Percentiles rank a stretch among this genome's conserved stretches.
Conservation (phyloP, 1,284 basidiomycete species). For the Apiotrichum montevideense region DNA sequence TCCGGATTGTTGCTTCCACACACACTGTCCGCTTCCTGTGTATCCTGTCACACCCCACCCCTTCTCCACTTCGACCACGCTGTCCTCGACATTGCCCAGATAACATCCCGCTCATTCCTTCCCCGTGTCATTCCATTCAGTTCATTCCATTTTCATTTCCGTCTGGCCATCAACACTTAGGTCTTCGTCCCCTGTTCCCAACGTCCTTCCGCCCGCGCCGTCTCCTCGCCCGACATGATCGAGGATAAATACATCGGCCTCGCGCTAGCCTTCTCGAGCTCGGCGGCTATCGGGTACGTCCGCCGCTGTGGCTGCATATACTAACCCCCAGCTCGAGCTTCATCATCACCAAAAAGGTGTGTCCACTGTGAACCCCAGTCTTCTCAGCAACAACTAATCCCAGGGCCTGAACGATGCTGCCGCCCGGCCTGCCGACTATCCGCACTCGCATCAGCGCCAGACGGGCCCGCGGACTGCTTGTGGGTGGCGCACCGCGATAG, state of each 20-base stretch:
- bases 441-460: conserved; percentile 56
- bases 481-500: conserved; percentile 62
- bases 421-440: conserved; percentile 57
- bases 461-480: conserved; percentile 57
- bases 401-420: conserved; percentile 79
- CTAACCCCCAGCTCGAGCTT: conserved; percentile 59
- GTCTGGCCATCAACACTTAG: too few relatives aligned
- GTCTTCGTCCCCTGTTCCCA: too few relatives aligned
- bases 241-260: conserved; percentile 91
- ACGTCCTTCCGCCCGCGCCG: too few relatives aligned
- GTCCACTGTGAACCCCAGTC: conserved; percentile 6
- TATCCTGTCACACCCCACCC: too few relatives aligned
- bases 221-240: conserved; percentile 7
- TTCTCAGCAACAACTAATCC: background rate
- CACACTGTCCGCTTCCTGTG: too few relatives aligned
- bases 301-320: background rate
- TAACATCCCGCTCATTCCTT: too few relatives aligned
- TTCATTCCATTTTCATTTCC: too few relatives aligned
- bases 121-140: too few relatives aligned
- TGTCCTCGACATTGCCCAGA: too few relatives aligned
- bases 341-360: conserved; percentile 93
- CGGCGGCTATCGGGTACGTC: conserved; percentile 15
- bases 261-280: conserved; percentile 63
- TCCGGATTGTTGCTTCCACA: too few relatives aligned
- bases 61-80: too few relatives aligned